Conservation (phyloP, 2,329 filamentous ascomycete species). For the Fusarium neocosmosporiellum region DNA sequence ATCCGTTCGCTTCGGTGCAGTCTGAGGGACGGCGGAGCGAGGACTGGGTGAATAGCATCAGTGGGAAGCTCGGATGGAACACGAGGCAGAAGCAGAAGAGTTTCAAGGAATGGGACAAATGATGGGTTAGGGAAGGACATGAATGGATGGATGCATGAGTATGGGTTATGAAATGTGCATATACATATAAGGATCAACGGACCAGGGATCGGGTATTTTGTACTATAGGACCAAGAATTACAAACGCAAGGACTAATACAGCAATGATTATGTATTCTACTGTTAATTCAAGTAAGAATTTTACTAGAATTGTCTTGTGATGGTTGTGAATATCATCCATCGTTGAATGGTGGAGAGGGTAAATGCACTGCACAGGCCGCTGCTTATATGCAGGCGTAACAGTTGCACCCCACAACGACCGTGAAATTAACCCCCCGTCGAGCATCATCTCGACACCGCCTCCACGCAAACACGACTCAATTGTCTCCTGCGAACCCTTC, state of each 20-base stretch:
- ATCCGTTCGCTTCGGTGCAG: conserved; percentile 83
- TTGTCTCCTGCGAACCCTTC: background rate
- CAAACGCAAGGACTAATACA: background rate
- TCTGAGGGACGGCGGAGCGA: conserved; percentile 75
- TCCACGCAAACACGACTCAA: background rate
- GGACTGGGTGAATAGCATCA: conserved; percentile 87
- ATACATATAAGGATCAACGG: background rate
- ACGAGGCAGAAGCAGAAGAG: conserved; percentile 80
- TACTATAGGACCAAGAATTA: background rate
- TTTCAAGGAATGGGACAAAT: conserved; percentile 61
- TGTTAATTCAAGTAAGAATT: background rate
- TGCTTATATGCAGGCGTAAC: background rate
- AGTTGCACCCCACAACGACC: background rate
- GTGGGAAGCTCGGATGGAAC: conserved; percentile 84
- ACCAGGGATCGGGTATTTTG: background rate
- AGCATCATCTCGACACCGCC: conserved; percentile 20
- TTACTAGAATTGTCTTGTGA: background rate
- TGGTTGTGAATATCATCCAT: background rate
- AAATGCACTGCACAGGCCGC: background rate
- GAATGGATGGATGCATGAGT: background rate
- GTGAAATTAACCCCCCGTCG: background rate
- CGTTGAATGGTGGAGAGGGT: background rate
- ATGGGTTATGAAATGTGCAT: background rate
- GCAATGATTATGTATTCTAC: background rate
- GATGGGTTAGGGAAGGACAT: conserved; percentile 1